phyloP scores from a whole-genome alignment of 2,329 filamentous ascomycete species.

The Sphaerulina musiva region DNA sequence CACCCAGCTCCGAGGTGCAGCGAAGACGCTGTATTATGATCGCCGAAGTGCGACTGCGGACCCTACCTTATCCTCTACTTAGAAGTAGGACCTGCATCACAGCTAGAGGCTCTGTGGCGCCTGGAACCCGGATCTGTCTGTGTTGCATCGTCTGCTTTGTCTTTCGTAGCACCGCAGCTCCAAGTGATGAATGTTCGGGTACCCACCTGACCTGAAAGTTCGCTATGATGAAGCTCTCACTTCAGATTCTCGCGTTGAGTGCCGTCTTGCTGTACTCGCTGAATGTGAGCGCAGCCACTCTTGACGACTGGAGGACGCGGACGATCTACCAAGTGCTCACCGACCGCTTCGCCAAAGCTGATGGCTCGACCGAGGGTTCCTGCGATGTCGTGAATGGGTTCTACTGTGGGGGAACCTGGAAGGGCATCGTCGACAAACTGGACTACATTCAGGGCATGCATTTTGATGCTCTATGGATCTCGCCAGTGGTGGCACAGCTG shows the following conservation, averaged over 20 bases:
- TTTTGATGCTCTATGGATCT: constrained; percentile 47
- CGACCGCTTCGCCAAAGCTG: constrained; percentile 33
- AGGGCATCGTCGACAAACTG: constrained; percentile 37
- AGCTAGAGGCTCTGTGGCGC: neutral
- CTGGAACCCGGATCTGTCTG: neutral
- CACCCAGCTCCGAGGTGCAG: too few species aligned
- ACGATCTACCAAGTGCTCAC: constrained; percentile 39
- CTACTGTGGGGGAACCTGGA: constrained; percentile 39
- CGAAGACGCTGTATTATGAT: too few species aligned
- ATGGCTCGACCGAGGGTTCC: constrained; percentile 20
- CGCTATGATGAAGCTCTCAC: neutral
- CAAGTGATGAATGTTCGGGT: neutral
- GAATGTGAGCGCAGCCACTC: constrained; percentile 25
- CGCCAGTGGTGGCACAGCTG: constrained; percentile 40
- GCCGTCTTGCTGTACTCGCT: neutral
- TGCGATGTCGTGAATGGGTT: constrained; percentile 27
- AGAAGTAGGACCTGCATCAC: neutral
- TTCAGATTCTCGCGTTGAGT: neutral
- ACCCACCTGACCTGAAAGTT: neutral
- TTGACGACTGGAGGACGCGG: constrained; percentile 35
- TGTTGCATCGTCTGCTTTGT: neutral
- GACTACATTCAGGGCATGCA: constrained; percentile 41
- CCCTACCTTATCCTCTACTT: neutral
- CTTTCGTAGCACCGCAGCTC: constrained; percentile 1
- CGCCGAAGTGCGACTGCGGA: too few species aligned